Conservation (phyloP, 2,329 filamentous ascomycete species). For the Scorias spongiosa region DNA sequence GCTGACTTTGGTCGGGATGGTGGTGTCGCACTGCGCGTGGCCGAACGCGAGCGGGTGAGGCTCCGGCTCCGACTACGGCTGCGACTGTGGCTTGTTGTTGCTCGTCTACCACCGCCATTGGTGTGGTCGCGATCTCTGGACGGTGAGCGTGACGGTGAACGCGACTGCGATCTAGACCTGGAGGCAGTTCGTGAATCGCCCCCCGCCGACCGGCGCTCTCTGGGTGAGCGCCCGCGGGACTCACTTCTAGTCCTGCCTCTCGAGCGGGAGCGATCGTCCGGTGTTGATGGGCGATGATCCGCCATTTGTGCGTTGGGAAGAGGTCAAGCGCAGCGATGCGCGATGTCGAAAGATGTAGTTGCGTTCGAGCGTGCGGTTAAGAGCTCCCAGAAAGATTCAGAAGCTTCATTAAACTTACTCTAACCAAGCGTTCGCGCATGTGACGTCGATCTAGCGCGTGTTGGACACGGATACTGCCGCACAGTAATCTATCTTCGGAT, state of each 20-base stretch:
- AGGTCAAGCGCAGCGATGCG: too few relatives aligned
- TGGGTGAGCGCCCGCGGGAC: not conserved
- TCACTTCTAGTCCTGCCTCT: conserved; percentile 4
- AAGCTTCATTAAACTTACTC: too few relatives aligned
- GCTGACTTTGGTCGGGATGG: conserved; percentile 11
- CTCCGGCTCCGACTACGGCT: conserved; percentile 4
- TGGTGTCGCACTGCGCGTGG: conserved; percentile 1
- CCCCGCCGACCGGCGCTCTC: not conserved
- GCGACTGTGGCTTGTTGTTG: conserved; percentile 14
- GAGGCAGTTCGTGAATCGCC: conserved; percentile 13
- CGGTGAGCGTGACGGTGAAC: too few relatives aligned
- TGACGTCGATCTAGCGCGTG: too few relatives aligned
- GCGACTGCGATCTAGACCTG: conserved; percentile 4
- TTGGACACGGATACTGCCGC: too few relatives aligned
- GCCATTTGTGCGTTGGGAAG: too few relatives aligned
- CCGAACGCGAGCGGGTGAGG: conserved; percentile 6
- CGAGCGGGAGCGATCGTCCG: conserved; percentile 16
- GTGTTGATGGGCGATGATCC: conserved; percentile 13
- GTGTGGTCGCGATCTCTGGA: conserved; percentile 10
- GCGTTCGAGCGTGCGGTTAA: too few relatives aligned
- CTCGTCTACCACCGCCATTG: conserved; percentile 15
- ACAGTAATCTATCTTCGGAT: too few relatives aligned
- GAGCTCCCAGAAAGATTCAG: too few relatives aligned
- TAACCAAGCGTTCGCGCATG: too few relatives aligned
- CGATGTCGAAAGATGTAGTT: too few relatives aligned